Evolutionary conservation across 2,329 filamentous ascomycete species (phyloP).

Genomic region (Incumbomyces delicatus): DNA sequence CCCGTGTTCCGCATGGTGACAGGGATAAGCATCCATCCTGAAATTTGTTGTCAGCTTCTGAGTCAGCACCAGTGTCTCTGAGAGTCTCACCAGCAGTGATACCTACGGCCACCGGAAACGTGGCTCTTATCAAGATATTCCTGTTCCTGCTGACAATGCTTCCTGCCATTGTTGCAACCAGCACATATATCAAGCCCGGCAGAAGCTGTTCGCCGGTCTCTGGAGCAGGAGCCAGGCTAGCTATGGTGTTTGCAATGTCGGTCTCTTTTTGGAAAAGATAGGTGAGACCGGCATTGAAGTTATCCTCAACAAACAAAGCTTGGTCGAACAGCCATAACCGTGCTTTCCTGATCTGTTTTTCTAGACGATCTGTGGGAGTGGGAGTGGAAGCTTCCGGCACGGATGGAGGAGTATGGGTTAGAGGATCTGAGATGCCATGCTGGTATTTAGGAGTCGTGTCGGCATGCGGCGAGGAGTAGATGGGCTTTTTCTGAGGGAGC

Average conservation of each 20-base stretch:
- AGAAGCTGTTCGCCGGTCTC: conserved; percentile 82
- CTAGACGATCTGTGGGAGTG: conserved; percentile 82
- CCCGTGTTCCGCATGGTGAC: conserved; percentile 83
- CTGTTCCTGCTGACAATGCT: conserved; percentile 84
- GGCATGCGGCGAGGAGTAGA: conserved; percentile 27
- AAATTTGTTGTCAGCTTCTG: not conserved
- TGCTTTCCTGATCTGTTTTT: conserved; percentile 66
- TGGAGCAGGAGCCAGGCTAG: conserved; percentile 74
- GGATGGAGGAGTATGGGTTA: conserved; percentile 6
- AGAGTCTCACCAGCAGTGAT: conserved; percentile 50
- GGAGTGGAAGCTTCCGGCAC: conserved; percentile 34
- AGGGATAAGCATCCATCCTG: conserved; percentile 67
- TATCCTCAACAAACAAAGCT: conserved; percentile 64
- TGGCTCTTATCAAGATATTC: conserved; percentile 68
- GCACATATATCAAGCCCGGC: conserved; percentile 81
- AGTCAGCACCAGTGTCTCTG: not conserved
- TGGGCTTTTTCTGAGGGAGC: conserved; percentile 29
- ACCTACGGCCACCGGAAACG: conserved; percentile 69
- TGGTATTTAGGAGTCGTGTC: conserved; percentile 10
- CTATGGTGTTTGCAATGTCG: conserved; percentile 79
- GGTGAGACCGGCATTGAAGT: conserved; percentile 73
- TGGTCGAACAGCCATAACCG: conserved; percentile 73
- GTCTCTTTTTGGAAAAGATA: conserved; percentile 75
- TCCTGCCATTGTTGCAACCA: conserved; percentile 90
- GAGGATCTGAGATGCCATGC: conserved; percentile 4